These are phyloP conservation scores for Agaricus bisporus DNA, from an alignment of 768 basidiomycete genomes.

Conservation along the genomic window DNA sequence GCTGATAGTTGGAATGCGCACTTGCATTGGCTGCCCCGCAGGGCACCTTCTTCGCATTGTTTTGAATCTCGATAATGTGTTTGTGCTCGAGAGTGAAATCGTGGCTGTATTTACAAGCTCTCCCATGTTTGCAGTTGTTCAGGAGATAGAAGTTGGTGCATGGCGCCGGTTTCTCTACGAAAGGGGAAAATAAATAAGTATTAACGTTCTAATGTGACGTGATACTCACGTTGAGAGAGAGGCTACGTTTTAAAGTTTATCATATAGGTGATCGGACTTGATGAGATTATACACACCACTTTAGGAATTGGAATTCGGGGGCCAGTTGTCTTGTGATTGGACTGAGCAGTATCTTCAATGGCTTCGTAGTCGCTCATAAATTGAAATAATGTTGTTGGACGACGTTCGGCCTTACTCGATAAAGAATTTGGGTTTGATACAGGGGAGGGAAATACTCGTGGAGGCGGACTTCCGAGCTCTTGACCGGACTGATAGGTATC, in stretches of 20 bases:
- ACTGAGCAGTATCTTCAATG: slow-evolving; percentile 10
- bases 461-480: background rate
- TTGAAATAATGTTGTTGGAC: background rate
- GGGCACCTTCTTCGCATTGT: slow-evolving; percentile 56
- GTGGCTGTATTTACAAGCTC: slow-evolving; percentile 55
- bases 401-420: background rate
- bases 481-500: background rate
- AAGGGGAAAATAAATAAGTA: slow-evolving; percentile 7
- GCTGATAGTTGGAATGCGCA: slow-evolving; percentile 15
- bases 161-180: slow-evolving; percentile 54
- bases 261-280: too few species aligned
- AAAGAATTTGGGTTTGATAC: background rate
- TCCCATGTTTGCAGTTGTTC: slow-evolving; percentile 47
- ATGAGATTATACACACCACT: slow-evolving; percentile 28
- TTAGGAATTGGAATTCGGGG: slow-evolving; percentile 45
- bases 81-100: slow-evolving; percentile 53
- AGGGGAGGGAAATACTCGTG: background rate
- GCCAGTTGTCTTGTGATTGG: slow-evolving; percentile 11
- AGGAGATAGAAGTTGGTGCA: slow-evolving; percentile 64
- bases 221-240: slow-evolving; percentile 54
- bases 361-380: background rate
- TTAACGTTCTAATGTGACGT: background rate
- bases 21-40: slow-evolving; percentile 58
- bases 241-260: slow-evolving; percentile 27
- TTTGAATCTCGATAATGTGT: slow-evolving; percentile 45